Evolutionary conservation across 1,139 yeast genomes (phyloP), one percentile per base, ranked within the genome.

Genomic region (Yamadazyma membranifaciens): DNA sequence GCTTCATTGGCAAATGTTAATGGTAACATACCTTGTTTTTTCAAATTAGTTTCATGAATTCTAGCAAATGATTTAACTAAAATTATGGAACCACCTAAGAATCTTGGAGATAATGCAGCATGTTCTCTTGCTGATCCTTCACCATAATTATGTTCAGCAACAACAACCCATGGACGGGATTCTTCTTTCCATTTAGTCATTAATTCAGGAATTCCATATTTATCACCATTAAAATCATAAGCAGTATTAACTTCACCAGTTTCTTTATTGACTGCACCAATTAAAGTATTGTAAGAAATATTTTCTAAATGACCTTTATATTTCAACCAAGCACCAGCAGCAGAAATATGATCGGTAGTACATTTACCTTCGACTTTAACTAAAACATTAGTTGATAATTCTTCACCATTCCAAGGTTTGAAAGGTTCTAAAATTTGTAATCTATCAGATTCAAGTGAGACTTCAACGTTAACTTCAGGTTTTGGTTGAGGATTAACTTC

Each of bases 51-150:
- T 56, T 73, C 78, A 51, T 73, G 78, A 57, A 92, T 92, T 74
- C 98, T 85, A 33, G 98, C 98, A 70, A 92, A 92, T 10, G 97
- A 89, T 69, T 92, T 92, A 55, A 89, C 95, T 48, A 92, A 72
- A 49, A 92, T 85, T 50, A 89, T 79, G 42, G 84, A 70, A 45
- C 98, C 98, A 47, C 97, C 97, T 41, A 92, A 74, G 72, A 86
- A 92, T 63, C 95, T 78, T 47, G 98, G 98, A 32, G 94, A 87
- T 57, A 92, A 73, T 5, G 98, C 98, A 40, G 98, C 98, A 59
- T 92, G 98, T 63, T 92, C 98, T 75, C 98, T 86, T 17, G 98
- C 97, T 42, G 97, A 88, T 50, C 98, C 98, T 73, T 92, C 98
- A 65, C 98, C 98, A 57, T 91, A 92, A 69, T 92, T 92, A 62